phyloP scores from a whole-genome alignment of 768 basidiomycete species.

The Suillus variegatus region DNA sequence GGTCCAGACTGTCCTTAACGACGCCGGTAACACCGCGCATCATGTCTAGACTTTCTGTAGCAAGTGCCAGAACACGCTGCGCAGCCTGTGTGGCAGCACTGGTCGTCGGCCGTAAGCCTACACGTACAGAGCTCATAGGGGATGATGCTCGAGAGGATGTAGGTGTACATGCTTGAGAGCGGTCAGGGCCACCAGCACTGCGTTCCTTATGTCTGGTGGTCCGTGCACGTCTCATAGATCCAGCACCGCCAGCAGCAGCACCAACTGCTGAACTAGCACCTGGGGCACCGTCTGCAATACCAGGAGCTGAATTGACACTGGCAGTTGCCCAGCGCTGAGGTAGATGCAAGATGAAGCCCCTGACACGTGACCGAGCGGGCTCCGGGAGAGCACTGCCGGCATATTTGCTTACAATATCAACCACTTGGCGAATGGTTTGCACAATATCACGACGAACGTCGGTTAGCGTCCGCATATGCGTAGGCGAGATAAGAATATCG shows the following conservation, averaged over 20 bases:
- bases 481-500: conserved; percentile 40
- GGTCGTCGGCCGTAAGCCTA: conserved; percentile 35
- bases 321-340: conserved; percentile 78
- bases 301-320: conserved; percentile 20
- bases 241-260: conserved; percentile 26
- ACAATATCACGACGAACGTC: conserved; percentile 81
- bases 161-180: conserved; percentile 32
- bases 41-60: conserved; percentile 93
- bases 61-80: conserved; percentile 78
- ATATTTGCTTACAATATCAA: conserved; percentile 83
- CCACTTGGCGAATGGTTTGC: conserved; percentile 86
- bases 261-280: conserved; percentile 40
- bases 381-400: conserved; percentile 87
- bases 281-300: conserved; percentile 28
- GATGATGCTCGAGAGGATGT: conserved; percentile 37
- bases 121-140: conserved; percentile 28
- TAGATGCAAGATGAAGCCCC: conserved; percentile 76
- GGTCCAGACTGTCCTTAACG: conserved; percentile 83
- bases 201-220: conserved; percentile 37
- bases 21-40: conserved; percentile 86
- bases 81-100: conserved; percentile 72
- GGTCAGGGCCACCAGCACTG: conserved; percentile 36
- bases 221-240: conserved; percentile 20
- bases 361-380: conserved; percentile 72
- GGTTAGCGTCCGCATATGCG: conserved; percentile 66